Conservation (phyloP, 345 rosid species). For the Streptanthus diversifolius region DNA sequence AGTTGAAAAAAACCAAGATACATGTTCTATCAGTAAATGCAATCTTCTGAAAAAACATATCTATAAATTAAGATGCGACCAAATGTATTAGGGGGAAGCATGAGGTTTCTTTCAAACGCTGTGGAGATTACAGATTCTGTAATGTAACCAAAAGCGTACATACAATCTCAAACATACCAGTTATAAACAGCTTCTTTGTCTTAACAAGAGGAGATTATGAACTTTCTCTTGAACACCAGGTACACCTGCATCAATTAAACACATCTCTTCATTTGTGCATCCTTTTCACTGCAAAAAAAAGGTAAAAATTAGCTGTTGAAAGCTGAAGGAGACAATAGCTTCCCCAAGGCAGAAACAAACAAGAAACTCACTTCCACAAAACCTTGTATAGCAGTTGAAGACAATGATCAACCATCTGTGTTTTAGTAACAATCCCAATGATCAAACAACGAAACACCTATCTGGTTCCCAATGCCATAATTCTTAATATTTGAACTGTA, state of each 20-base stretch:
- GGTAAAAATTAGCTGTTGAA: neutral
- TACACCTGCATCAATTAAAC: slow-evolving; percentile 49
- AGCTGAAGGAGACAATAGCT: neutral
- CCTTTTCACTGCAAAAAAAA: slow-evolving; percentile 56
- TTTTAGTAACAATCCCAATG: slow-evolving; percentile 68
- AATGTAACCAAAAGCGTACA: slow-evolving; percentile 1
- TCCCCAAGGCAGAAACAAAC: neutral
- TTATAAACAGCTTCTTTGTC: slow-evolving; percentile 86
- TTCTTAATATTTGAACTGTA: slow-evolving; percentile 44
- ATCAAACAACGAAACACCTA: slow-evolving; percentile 48
- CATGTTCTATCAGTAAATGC: slow-evolving; percentile 2
- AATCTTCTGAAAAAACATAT: neutral
- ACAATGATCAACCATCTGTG: slow-evolving; percentile 90
- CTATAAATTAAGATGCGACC: neutral
- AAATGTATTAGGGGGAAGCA: neutral
- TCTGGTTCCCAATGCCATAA: slow-evolving; percentile 35
- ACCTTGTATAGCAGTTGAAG: slow-evolving; percentile 65
- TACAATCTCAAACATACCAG: slow-evolving; percentile 49
- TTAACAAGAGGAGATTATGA: slow-evolving; percentile 42
- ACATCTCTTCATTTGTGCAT: slow-evolving; percentile 60
- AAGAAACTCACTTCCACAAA: slow-evolving; percentile 61
- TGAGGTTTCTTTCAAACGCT: neutral
- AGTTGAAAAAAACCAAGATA: neutral
- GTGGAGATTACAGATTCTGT: slow-evolving; percentile 2
- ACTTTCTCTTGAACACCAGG: slow-evolving; percentile 58